A percentile compares a stretch with the other conserved stretches of the same genome.
Evolutionary conservation across 768 basidiomycete species (phyloP).

Genomic region (Suillus ampliporus): DNA sequence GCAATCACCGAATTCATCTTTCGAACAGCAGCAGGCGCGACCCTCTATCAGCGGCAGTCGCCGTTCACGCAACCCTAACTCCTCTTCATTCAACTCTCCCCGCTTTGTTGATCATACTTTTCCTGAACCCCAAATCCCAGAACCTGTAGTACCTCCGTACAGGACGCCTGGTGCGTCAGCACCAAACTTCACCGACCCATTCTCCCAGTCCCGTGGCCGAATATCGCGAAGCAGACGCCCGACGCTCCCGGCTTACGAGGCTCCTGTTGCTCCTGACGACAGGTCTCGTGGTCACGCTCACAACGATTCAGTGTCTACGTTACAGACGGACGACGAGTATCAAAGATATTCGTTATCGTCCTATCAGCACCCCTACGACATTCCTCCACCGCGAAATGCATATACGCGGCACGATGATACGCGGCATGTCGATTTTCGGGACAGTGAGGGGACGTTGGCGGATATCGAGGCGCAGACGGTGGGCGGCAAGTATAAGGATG

Average conservation of each 20-base stretch:
- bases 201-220: neutral
- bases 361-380: conserved; percentile 66
- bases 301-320: neutral
- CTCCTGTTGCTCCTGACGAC: neutral
- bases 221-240: neutral
- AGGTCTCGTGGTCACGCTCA: neutral
- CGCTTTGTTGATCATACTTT: neutral
- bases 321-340: conserved; percentile 30
- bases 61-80: neutral
- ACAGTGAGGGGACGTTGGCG: conserved; percentile 29
- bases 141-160: neutral
- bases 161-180: neutral
- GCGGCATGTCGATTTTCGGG: conserved; percentile 47
- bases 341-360: conserved; percentile 57
- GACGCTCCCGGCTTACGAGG: neutral
- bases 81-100: neutral
- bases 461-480: conserved; percentile 29
- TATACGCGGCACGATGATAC: conserved; percentile 34
- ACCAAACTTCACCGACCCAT: neutral
- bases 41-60: neutral
- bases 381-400: conserved; percentile 54
- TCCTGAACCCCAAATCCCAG: neutral
- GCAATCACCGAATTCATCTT: neutral
- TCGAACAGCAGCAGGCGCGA: neutral
- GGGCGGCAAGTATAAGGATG: conserved; percentile 11